Conservation (phyloP, 108 stramenopile genomes). For the Cyclotella atomus region DNA sequence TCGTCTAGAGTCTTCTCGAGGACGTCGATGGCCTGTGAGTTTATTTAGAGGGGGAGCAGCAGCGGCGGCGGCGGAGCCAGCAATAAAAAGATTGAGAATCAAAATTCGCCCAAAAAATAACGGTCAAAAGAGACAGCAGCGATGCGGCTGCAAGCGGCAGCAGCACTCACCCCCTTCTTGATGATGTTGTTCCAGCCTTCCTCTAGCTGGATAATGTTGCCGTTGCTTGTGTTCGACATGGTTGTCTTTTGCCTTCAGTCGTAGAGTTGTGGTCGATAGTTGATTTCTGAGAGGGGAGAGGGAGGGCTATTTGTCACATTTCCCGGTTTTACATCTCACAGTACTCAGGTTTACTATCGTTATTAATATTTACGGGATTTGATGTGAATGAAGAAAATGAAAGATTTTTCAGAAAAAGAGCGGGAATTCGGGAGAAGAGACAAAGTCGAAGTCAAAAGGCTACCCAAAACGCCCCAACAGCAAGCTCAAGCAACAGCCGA, state of each 20-base stretch:
- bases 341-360: no score
- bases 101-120: no score
- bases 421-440: no score
- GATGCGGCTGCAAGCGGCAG: not conserved
- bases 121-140: not conserved
- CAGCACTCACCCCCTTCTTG: constrained; percentile 86
- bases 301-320: not conserved
- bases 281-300: no score
- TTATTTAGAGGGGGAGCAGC: no score
- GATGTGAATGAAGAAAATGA: no score
- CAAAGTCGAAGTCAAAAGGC: no score
- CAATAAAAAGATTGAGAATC: not conserved
- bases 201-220: constrained; percentile 81
- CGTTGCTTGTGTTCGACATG: constrained; percentile 56
- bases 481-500: no score
- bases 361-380: no score
- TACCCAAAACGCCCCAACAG: no score
- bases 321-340: no score
- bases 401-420: no score
- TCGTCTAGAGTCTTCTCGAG: constrained; percentile 91
- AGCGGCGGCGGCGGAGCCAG: not conserved
- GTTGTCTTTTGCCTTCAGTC: not conserved
- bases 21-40: constrained; percentile 89
- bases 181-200: constrained; percentile 96
- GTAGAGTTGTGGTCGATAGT: not conserved